Percentiles rank a stretch among this genome's conserved stretches.
Evolutionary conservation across 192 early-diverging fungal genomes (phyloP).

Genomic region (Lobosporangium transversale): DNA sequence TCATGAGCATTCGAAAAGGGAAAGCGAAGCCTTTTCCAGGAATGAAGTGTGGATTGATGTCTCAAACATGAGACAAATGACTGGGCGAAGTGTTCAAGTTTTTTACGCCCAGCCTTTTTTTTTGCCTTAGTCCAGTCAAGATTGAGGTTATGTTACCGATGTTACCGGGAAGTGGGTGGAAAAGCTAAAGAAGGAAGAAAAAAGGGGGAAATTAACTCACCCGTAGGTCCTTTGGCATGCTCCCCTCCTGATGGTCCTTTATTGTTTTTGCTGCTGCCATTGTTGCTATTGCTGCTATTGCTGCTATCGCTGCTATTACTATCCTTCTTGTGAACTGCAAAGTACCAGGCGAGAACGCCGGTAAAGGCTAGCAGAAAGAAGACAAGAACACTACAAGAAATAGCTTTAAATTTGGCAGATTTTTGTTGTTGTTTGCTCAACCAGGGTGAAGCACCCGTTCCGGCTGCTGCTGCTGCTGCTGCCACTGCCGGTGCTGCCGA

Average conservation of each 20-base stretch:
- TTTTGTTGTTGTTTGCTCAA: constrained; percentile 30
- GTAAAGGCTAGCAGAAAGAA: constrained; percentile 17
- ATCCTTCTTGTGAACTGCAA: constrained; percentile 38
- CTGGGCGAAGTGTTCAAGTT: too few species aligned
- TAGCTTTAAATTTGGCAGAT: constrained; percentile 30
- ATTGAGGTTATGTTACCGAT: too few species aligned
- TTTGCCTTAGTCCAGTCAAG: too few species aligned
- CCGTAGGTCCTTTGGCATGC: constrained; percentile 15
- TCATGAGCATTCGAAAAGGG: too few species aligned
- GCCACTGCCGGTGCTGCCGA: neutral
- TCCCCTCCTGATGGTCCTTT: neutral
- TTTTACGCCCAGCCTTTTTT: too few species aligned
- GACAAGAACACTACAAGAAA: constrained; percentile 14
- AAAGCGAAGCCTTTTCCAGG: too few species aligned
- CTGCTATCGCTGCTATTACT: constrained; percentile 5
- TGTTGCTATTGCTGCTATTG: neutral
- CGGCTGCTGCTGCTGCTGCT: constrained; percentile 16
- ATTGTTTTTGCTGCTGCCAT: neutral
- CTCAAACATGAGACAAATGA: too few species aligned
- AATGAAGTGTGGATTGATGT: too few species aligned
- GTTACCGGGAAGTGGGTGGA: too few species aligned
- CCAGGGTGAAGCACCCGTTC: constrained; percentile 25
- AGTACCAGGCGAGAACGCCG: constrained; percentile 36
- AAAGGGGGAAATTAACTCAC: neutral
- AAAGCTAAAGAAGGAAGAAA: neutral